Base-by-base conservation (phyloP, 139 green algal genomes). In the Nannochloris sp. region DNA sequence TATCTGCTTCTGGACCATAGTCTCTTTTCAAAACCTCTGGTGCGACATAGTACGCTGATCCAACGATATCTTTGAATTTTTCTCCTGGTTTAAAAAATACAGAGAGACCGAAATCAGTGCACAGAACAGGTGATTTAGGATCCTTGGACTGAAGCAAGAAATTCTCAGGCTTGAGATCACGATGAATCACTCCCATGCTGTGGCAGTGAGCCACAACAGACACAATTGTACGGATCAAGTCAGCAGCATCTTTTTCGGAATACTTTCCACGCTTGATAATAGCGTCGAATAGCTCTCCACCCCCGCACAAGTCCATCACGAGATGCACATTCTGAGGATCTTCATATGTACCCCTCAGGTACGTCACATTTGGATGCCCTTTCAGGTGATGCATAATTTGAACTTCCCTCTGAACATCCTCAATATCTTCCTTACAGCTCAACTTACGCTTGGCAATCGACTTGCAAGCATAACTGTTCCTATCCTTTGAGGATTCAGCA, bases 251-350 rank as follows among this genome's bases (percentile, higher is more conserved):
- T 68, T 84, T 85, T 78, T 98, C 92, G 53, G 64, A 81, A 69
- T 73, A 81, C 26, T n/a, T 56, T 37, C 29, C 59, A 46, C 10
- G 14, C 45, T 51, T 61, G 62, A 96, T 84, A 61, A 97, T 98
- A 28, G 84, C 65, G 70, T 98, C 93, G 77, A 98, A 98, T 14
- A 98, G 85, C 79, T 98, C 93, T 1, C 93, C 93, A 14, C 92
- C 92, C 6, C 72, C 79, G 74, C 87, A 95, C 10, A 98, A 67
- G 71, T 93, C 85, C 86, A 92, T 89, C 6, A 95, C 79, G 25
- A 95, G 76, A 66, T 95, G 84, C 28, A 95, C 81, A 65, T 79
- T 80, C 55, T 86, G 68, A 48, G 62, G 69, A 64, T 96, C 87
- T 69, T 95, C 87, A 46, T 82, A 94, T 70, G 86, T 83, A 3